Base-by-base conservation (phyloP, 2,329 filamentous ascomycete species). In the Lasiodiplodia gonubiensis region DNA sequence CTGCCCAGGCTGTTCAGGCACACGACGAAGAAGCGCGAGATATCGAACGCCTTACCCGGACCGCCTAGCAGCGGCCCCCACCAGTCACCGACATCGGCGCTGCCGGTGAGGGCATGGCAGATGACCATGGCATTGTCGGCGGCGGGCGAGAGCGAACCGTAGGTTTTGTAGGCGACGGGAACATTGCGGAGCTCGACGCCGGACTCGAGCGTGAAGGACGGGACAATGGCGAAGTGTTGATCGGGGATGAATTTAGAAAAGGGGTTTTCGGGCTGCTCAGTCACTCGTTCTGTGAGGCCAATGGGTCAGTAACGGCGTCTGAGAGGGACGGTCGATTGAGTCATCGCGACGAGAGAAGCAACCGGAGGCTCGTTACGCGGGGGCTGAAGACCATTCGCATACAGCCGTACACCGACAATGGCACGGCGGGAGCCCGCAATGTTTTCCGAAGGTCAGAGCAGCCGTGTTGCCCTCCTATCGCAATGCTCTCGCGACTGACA, bases 141-240 rank as follows among this genome's bases (percentile, higher is more conserved):
- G 30, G 80, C 79, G 2, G 85, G 82, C 5, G 86, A 85, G 30
- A 90, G 81, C 30, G 80, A 80, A 68, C 88, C 88, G 67, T 86
- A 86, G 3, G 85, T 87, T 68, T 88, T 90, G 80, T 89, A 90
- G 68, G 88, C 88, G 61, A 90, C 82, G 2, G 86, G 86, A 18
- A 89, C 86, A 87, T 98, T 95, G 72, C 86, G 82, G 23, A 99
- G 85, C 0, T 87, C 90, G 27, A 91, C 92, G 59, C 95, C 95
- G 2, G 94, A 98, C 80, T 99, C 95, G 71, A 99, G 91, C 10
- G 91, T 93, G 79, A 97, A 97, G 30, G 90, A 89, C 2, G 95
- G 94, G 66, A 99, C 88, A 69, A 95, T 88, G 67, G 91, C 93
- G 75, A 97, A 91, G 65, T 90, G 86, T 81, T 98, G 95, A 74